These are phyloP conservation scores for Ophiostoma sp. DNA, from an alignment of 2,329 filamentous ascomycete genomes.

Conservation along the genomic window DNA sequence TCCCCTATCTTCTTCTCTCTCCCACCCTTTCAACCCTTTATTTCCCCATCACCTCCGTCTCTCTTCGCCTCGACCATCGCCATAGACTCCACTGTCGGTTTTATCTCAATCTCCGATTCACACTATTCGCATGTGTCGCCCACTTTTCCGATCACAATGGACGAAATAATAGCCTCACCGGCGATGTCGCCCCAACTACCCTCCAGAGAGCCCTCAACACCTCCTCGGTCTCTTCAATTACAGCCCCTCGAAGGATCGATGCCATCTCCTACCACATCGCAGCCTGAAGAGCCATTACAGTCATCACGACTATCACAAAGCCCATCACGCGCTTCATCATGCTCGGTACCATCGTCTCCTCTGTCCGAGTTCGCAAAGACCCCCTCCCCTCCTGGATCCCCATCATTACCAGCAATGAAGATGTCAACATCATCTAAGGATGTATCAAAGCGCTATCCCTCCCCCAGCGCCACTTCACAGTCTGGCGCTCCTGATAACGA, in stretches of 20 bases:
- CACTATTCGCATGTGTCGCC: neutral
- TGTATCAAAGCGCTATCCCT: slow-evolving; percentile 46
- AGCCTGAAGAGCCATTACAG: neutral
- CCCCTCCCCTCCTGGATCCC: slow-evolving; percentile 48
- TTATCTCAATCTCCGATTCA: neutral
- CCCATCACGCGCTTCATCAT: slow-evolving; percentile 12
- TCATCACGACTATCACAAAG: slow-evolving; percentile 3
- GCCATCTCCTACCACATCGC: neutral
- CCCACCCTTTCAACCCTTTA: neutral
- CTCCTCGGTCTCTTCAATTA: neutral
- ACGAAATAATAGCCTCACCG: slow-evolving; percentile 22
- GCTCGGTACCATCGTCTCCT: slow-evolving; percentile 31
- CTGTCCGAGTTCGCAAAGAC: slow-evolving; percentile 48
- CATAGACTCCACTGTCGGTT: neutral
- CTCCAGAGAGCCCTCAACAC: neutral
- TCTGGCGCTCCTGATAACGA: slow-evolving; percentile 43
- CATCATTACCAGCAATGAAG: slow-evolving; percentile 23
- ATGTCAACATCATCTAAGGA: slow-evolving; percentile 33
- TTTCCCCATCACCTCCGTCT: neutral
- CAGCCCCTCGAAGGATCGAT: neutral
- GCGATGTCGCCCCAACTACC: slow-evolving; percentile 19
- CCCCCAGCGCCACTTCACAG: slow-evolving; percentile 44
- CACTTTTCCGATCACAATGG: slow-evolving; percentile 19
- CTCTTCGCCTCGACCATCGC: slow-evolving; percentile 4
- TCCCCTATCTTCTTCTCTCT: neutral